These are phyloP conservation scores for Candida ponderosae DNA, from an alignment of 805 yeast genomes.

Conservation along the genomic window DNA sequence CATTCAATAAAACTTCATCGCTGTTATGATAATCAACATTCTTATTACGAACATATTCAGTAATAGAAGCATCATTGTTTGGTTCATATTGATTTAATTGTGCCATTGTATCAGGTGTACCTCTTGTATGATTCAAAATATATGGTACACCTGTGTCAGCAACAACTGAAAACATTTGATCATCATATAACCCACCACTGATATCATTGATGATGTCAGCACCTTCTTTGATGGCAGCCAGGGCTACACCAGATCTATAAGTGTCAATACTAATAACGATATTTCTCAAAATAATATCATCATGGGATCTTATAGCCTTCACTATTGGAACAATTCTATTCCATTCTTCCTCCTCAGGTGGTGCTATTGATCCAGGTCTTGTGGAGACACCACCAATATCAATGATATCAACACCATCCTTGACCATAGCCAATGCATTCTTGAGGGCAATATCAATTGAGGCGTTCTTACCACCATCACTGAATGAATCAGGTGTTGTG, in stretches of 20 bases:
- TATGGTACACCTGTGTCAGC: constrained; percentile 69
- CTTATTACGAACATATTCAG: constrained; percentile 25
- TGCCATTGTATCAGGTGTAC: constrained; percentile 70
- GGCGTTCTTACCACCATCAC: constrained; percentile 67
- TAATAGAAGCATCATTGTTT: constrained; percentile 26
- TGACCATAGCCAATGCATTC: constrained; percentile 41
- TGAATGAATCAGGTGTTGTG: constrained; percentile 90
- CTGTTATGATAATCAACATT: constrained; percentile 19
- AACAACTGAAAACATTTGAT: constrained; percentile 57
- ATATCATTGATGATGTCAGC: constrained; percentile 92
- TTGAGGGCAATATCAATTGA: constrained; percentile 32
- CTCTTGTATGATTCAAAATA: constrained; percentile 79
- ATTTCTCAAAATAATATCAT: constrained; percentile 26
- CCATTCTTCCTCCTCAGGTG: constrained; percentile 59
- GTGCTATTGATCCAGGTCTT: constrained; percentile 70
- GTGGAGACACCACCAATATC: constrained; percentile 97
- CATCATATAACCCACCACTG: constrained; percentile 70
- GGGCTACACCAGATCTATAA: constrained; percentile 70
- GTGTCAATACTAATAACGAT: constrained; percentile 81
- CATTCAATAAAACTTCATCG: constrained; percentile 35
- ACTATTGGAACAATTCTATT: constrained; percentile 65
- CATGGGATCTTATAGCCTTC: constrained; percentile 43
- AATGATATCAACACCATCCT: constrained; percentile 62
- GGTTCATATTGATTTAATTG: constrained; percentile 44
- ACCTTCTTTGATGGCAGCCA: constrained; percentile 59